Evolutionary conservation across 306 rosid genomes (phyloP).

Genomic region (Herpetospermum pedunculosum): DNA sequence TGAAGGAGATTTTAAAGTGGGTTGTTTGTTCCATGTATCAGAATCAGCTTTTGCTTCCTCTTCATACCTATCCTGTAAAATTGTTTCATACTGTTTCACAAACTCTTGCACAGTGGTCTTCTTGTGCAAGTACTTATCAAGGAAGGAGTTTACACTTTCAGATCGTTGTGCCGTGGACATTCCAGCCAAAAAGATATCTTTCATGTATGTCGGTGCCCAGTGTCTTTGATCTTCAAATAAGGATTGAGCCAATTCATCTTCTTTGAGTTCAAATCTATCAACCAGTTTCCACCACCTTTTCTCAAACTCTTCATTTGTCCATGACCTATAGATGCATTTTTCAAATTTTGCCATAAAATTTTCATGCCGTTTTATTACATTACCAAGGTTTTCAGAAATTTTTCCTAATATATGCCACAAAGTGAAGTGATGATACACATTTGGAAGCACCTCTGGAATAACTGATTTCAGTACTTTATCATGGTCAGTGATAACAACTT

Average conservation of each 20-base stretch:
- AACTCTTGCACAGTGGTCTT: constrained; percentile 85
- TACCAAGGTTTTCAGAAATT: constrained; percentile 72
- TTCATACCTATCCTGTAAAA: constrained; percentile 92
- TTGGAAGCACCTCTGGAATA: constrained; percentile 57
- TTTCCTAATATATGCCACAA: constrained; percentile 85
- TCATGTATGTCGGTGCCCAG: constrained; percentile 84
- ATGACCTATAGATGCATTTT: constrained; percentile 73
- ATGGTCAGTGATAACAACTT: constrained; percentile 71
- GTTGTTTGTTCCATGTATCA: constrained; percentile 79
- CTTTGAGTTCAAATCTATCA: constrained; percentile 68
- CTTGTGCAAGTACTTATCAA: constrained; percentile 88
- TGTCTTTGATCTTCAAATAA: constrained; percentile 66
- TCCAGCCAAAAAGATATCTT: constrained; percentile 70
- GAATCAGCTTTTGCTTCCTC: constrained; percentile 99
- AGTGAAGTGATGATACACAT: constrained; percentile 48
- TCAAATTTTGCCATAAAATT: constrained; percentile 78
- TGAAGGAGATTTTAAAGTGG: constrained; percentile 74
- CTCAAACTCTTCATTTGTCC: constrained; percentile 75
- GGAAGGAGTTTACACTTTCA: constrained; percentile 84
- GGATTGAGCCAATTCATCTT: constrained; percentile 63
- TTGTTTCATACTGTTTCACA: constrained; percentile 64
- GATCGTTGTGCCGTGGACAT: constrained; percentile 79
- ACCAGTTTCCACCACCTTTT: constrained; percentile 76
- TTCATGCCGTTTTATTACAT: constrained; percentile 53
- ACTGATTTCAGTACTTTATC: constrained; percentile 70